Base-by-base conservation (phyloP, 495 filamentous ascomycete genomes). In the Aspergillus homomorphus region DNA sequence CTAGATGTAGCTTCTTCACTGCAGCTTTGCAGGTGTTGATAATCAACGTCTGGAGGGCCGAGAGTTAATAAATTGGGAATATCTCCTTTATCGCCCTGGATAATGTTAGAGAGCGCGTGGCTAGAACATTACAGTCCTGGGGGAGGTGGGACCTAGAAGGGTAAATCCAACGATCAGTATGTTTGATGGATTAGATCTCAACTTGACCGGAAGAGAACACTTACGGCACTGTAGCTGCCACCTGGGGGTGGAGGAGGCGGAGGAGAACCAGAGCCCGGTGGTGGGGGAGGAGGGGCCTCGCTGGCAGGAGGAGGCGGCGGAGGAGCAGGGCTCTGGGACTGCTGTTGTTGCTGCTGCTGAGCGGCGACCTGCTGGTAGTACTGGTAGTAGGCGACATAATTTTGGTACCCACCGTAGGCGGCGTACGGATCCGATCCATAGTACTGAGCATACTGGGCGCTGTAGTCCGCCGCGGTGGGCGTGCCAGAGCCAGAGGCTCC, bases 401-500 rank as follows among this genome's bases (percentile, higher is more conserved):
- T 85, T 61, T 84, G 80, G 66, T 94, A 94, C 23, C 94, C 94
- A 56, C 94, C 94, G 60, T 95, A 97, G 24, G 89, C 87, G 4
- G 90, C 91, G 69, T 97, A 98, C 0, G 93, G 93, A 62, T 98
- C 94, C 41, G 82, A 77, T 64, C 74, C 76, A 58, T 91, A 91
- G 62, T 93, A 92, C 72, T 92, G 89, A 4, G 90, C 89, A 70
- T 96, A 96, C 55, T 91, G 88, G 22, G 89, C 87, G 48, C 82
- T 83, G 69, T 95, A 95, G 62, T 84, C 79, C 2, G 76, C 69
- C 77, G 75, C 57, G 44, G 62, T 73, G 41, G 75, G 58, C 41
- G 63, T 73, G 43, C 82, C 74, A 5, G 71, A 73, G 10, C 68
- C 64, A n/a, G 69, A 53, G 74, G 71, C 67, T n/a, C 60, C 74